A percentile compares a stretch with the other conserved stretches of the same genome.
Evolutionary conservation across 2,329 filamentous ascomycete genomes (phyloP).

Genomic region (Microdochium trichocladiopsis): DNA sequence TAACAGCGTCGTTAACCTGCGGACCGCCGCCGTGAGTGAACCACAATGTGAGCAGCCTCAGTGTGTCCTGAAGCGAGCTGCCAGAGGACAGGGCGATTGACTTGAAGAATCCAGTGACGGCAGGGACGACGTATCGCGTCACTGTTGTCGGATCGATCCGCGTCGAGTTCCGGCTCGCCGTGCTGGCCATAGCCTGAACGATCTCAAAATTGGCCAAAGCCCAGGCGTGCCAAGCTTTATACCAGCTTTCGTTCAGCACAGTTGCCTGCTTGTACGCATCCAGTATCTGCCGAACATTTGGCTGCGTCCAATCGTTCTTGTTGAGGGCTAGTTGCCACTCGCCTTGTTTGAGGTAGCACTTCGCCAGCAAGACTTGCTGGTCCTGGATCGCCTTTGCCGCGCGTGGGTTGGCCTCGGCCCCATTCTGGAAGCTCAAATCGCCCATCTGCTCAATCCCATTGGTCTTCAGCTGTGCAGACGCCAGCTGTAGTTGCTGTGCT

Average conservation of each 20-base stretch:
- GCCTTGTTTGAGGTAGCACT: slow-evolving; percentile 92
- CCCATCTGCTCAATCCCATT: slow-evolving; percentile 35
- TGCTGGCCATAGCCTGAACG: slow-evolving; percentile 70
- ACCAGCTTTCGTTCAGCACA: slow-evolving; percentile 89
- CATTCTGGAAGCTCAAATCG: slow-evolving; percentile 44
- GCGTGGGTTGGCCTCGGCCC: slow-evolving; percentile 39
- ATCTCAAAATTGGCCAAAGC: slow-evolving; percentile 98
- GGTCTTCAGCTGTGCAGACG: slow-evolving; percentile 43
- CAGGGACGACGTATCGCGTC: slow-evolving; percentile 85
- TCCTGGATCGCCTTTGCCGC: slow-evolving; percentile 48
- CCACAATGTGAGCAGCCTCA: slow-evolving; percentile 90
- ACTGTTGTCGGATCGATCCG: slow-evolving; percentile 59
- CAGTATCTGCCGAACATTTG: slow-evolving; percentile 80
- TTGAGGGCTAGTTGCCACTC: slow-evolving; percentile 90
- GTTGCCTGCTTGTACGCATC: slow-evolving; percentile 89
- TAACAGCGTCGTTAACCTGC: slow-evolving; percentile 84
- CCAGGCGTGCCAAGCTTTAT: slow-evolving; percentile 99
- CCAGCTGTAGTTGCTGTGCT: slow-evolving; percentile 45
- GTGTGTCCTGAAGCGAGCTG: slow-evolving; percentile 91
- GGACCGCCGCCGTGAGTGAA: slow-evolving; percentile 85
- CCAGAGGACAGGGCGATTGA: slow-evolving; percentile 88
- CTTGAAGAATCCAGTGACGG: slow-evolving; percentile 93
- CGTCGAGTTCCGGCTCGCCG: slow-evolving; percentile 45
- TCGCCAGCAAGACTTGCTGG: slow-evolving; percentile 71
- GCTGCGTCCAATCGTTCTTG: slow-evolving; percentile 81